A percentile compares a stretch with the other conserved stretches of the same genome.
These are phyloP conservation scores for Dipteronia dyeriana DNA, from an alignment of 345 rosid genomes.

Conservation along the genomic window DNA sequence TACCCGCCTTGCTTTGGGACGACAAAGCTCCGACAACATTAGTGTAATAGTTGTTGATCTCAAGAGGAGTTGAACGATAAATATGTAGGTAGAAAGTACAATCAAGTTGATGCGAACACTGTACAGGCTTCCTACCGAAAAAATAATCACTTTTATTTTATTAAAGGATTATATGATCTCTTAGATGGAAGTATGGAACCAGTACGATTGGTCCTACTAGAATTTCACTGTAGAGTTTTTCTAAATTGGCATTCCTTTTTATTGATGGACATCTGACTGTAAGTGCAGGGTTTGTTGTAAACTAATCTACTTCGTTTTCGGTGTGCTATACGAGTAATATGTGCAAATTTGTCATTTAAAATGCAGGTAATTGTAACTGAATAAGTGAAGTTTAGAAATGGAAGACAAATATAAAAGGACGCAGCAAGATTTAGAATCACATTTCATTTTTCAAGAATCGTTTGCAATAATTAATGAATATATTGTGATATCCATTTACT, in stretches of 20 bases:
- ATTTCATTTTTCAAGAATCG: too few species aligned
- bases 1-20: slow-evolving; percentile 73
- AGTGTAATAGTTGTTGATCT: slow-evolving; percentile 78
- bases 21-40: slow-evolving; percentile 71
- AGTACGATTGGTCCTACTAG: neutral
- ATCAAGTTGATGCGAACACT: too few species aligned
- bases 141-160: too few species aligned
- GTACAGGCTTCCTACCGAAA: neutral
- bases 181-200: neutral
- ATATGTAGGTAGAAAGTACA: neutral
- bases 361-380: too few species aligned
- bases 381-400: too few species aligned
- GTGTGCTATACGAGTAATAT: too few species aligned
- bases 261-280: too few species aligned
- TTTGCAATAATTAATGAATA: too few species aligned
- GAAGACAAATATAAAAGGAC: too few species aligned
- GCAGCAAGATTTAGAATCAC: too few species aligned
- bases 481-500: too few species aligned
- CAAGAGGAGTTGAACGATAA: slow-evolving; percentile 28
- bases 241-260: neutral
- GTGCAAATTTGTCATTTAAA: neutral
- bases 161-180: neutral
- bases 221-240: neutral
- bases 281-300: too few species aligned
- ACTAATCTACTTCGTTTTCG: neutral